Base-by-base conservation (phyloP, 1,284 basidiomycete genomes). In the Stygiomarasmius scandens region DNA sequence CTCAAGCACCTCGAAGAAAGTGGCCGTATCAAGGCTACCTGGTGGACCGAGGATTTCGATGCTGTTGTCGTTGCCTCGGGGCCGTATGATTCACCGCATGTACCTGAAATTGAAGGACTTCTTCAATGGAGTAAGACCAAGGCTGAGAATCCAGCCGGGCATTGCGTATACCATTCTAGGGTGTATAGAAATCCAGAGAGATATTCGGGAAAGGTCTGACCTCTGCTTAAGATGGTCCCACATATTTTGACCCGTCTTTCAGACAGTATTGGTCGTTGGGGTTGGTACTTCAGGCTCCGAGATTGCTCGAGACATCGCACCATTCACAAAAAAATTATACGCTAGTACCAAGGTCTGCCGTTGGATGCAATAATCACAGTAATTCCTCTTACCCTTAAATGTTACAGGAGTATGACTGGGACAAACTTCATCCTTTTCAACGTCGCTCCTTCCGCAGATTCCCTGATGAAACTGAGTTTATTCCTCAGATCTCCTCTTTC, bases 31-130 rank as follows among this genome's bases (percentile, higher is more conserved):
- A 65, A 65, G 22, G 64, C 58, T 19, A 54, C 57, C 6, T 66
- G 63, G 64, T 66, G 63, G 62, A 63, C 58, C 1, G 65, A 66
- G 48, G 65, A 66, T 6, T 61, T 65, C 45, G 65, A 66, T 48
- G 62, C 61, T 0, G 55, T 66, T 1, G 59, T 65, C 0, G 54
- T 61, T 29, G 65, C 65, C 22, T 60, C 65, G 1, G 65, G 65
- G 6, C 64, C 65, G 0, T 66, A 65, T 56, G 61, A 56, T 22
- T 51, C 62, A 3, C 59, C 65, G 43, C 63, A 65, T 24, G 65
- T 66, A 1, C 63, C 65, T 3, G 43, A 61, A 11, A 66, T 66
- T n/a, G 36, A 54, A 19, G 65, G 65, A 8, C 49, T 66, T 25
- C 32, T 57, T 19, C 57, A 63, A 25, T 66, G 65, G 65, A 65